Percentiles rank a stretch among this genome's conserved stretches.
phyloP scores from a whole-genome alignment of 345 rosid species.

The Aethionema arabicum region DNA sequence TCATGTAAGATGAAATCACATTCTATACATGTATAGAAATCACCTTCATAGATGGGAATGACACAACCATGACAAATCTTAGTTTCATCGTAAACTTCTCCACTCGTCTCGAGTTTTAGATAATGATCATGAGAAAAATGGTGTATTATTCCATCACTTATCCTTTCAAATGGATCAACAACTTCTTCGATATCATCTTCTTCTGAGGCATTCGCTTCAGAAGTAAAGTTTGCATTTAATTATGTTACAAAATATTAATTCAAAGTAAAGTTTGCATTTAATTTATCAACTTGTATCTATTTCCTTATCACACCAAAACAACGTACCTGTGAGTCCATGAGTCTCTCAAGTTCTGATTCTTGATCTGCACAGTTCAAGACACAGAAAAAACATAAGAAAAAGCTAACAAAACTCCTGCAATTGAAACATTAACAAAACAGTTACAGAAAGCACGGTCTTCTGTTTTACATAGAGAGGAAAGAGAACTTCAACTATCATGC shows the following conservation, averaged over 20 bases:
- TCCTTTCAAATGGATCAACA: no score
- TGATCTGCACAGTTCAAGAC: conserved; percentile 52
- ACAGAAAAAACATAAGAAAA: conserved; percentile 50
- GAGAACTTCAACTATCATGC: conserved; percentile 37
- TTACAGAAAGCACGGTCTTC: conserved; percentile 16
- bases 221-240: no score
- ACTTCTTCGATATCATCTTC: no score
- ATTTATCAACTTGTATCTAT: no score
- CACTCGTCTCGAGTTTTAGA: no score
- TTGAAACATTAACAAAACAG: conserved; percentile 21
- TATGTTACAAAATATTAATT: no score
- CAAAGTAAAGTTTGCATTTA: no score
- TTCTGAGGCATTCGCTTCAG: no score
- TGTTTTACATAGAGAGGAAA: conserved; percentile 12
- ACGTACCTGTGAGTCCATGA: conserved; percentile 71
- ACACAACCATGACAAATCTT: background rate
- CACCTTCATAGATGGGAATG: background rate
- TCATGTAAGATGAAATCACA: conserved; percentile 16
- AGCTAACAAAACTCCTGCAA: background rate
- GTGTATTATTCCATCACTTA: no score
- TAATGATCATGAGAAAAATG: no score
- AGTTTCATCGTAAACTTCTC: no score
- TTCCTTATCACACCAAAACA: conserved; percentile 11
- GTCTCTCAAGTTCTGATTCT: conserved; percentile 68
- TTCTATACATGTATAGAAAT: conserved; percentile 1